These are phyloP conservation scores for Canavalia ensiformis DNA, from an alignment of 306 rosid genomes.

Conservation along the genomic window DNA sequence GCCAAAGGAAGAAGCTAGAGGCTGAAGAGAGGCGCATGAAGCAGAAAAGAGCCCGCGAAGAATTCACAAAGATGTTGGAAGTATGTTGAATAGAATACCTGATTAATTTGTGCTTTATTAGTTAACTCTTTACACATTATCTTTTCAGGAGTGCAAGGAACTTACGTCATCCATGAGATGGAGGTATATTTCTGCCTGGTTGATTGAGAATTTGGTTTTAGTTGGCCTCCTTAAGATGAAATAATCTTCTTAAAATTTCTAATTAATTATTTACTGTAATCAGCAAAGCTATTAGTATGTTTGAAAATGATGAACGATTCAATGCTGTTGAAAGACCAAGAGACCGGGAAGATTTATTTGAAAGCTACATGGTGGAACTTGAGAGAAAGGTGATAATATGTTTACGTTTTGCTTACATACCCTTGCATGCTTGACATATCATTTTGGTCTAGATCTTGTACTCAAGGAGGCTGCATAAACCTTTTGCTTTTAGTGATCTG, in stretches of 20 bases:
- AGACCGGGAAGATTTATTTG: slow-evolving; percentile 95
- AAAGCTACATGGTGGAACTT: slow-evolving; percentile 96
- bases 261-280: slow-evolving; percentile 52
- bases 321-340: slow-evolving; percentile 89
- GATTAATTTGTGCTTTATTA: slow-evolving; percentile 37
- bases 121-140: slow-evolving; percentile 39
- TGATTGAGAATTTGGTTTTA: slow-evolving; percentile 37
- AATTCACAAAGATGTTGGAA: slow-evolving; percentile 96
- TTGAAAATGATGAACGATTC: slow-evolving; percentile 94
- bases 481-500: slow-evolving; percentile 29
- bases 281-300: slow-evolving; percentile 93
- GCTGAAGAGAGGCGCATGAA: slow-evolving; percentile 96
- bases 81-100: slow-evolving; percentile 63
- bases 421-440: slow-evolving; percentile 1
- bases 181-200: slow-evolving; percentile 65
- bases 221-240: slow-evolving; percentile 24
- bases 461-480: slow-evolving; percentile 22
- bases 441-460: slow-evolving; percentile 43
- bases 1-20: slow-evolving; percentile 96
- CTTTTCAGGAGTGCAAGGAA: slow-evolving; percentile 89
- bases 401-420: slow-evolving; percentile 21
- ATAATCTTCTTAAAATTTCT: slow-evolving; percentile 46
- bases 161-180: slow-evolving; percentile 92
- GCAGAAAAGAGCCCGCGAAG: slow-evolving; percentile 98
- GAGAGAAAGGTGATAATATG: slow-evolving; percentile 82